phyloP scores from a whole-genome alignment of 2,329 filamentous ascomycete genomes.

The Pochonia chlamydosporia region DNA sequence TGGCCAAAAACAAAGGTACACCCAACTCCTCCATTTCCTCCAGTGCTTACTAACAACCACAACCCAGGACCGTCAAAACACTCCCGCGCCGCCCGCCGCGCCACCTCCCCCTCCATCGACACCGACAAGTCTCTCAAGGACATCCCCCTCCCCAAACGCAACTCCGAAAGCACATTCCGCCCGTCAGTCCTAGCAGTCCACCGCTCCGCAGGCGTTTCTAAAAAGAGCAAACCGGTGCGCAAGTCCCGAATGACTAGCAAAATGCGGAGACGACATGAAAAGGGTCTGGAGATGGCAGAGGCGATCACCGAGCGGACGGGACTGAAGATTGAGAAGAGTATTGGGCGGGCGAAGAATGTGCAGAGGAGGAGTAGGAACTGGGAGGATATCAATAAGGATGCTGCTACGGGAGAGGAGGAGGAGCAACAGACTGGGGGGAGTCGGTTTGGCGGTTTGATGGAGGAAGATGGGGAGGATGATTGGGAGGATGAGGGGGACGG shows the following conservation, averaged over 20 bases:
- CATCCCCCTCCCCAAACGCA: constrained; percentile 30
- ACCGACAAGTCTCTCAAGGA: constrained; percentile 67
- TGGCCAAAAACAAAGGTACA: constrained; percentile 13
- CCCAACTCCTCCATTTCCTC: background rate
- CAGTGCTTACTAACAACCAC: background rate
- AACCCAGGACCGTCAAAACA: constrained; percentile 55
- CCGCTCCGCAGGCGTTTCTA: constrained; percentile 59
- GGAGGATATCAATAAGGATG: constrained; percentile 50
- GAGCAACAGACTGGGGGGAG: constrained; percentile 11
- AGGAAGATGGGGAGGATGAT: constrained; percentile 18
- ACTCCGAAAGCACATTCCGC: constrained; percentile 26
- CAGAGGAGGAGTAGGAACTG: constrained; percentile 47
- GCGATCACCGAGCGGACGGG: constrained; percentile 54
- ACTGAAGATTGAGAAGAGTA: constrained; percentile 50
- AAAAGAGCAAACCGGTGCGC: constrained; percentile 55
- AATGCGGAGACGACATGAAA: constrained; percentile 51
- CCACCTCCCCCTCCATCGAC: constrained; percentile 63
- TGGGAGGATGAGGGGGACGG: constrained; percentile 25
- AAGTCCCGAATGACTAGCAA: constrained; percentile 49
- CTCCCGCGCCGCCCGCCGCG: constrained; percentile 70
- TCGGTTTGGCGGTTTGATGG: constrained; percentile 12
- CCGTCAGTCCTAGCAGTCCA: constrained; percentile 66
- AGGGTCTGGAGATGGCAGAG: constrained; percentile 52
- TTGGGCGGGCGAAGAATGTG: constrained; percentile 39
- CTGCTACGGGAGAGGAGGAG: constrained; percentile 16